Conservation (phyloP, 768 basidiomycete species). For the Lepiota venenata region DNA sequence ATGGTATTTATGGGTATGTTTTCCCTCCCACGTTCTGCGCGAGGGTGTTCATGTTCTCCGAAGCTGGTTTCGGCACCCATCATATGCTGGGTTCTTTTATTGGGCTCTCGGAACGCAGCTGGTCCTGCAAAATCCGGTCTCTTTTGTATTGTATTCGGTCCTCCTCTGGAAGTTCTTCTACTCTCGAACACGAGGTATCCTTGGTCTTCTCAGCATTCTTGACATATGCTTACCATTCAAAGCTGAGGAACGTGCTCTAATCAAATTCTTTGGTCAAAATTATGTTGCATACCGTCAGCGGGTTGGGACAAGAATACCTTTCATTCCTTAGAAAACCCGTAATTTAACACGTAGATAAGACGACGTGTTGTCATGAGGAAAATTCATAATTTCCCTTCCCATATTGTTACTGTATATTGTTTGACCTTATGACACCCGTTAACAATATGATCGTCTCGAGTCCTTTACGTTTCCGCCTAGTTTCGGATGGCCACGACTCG, state of each 20-base stretch:
- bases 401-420: background rate
- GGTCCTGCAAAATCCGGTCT: conserved; percentile 81
- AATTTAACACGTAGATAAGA: background rate
- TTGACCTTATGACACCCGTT: no score
- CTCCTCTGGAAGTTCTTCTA: conserved; percentile 89
- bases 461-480: no score
- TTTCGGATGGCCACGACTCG: no score
- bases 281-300: conserved; percentile 72
- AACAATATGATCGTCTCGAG: no score
- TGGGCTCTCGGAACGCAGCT: conserved; percentile 97
- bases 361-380: background rate
- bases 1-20: conserved; percentile 84
- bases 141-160: conserved; percentile 59
- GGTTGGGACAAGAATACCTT: conserved; percentile 88
- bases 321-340: conserved; percentile 51
- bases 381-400: background rate
- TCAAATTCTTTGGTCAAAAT: conserved; percentile 87
- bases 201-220: background rate
- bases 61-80: conserved; percentile 91
- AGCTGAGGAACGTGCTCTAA: conserved; percentile 82
- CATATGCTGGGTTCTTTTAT: conserved; percentile 96
- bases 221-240: conserved; percentile 4
- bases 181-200: conserved; percentile 66
- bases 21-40: background rate
- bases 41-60: background rate